Evolutionary conservation across 352 stramenopile genomes (phyloP).

Genomic region (Phytophthora litchii): DNA sequence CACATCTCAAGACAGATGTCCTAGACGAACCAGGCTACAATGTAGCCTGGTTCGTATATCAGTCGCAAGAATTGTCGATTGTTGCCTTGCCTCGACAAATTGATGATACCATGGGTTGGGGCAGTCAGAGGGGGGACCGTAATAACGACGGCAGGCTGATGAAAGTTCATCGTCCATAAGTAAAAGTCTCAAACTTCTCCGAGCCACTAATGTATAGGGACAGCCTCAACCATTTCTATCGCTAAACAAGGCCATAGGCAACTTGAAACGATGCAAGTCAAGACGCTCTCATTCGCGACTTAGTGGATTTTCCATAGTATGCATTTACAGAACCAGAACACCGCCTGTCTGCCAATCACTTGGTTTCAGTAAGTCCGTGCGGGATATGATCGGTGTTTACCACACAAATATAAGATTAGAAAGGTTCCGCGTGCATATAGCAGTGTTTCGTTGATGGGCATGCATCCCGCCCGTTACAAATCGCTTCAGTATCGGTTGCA

Average conservation of each 20-base stretch:
- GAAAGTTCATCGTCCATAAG: too few relatives aligned
- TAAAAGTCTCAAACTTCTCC: not conserved
- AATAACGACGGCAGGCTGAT: not conserved
- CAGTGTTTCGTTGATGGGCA: constrained; percentile 20
- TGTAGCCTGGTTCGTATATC: constrained; percentile 1
- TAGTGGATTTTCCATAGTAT: constrained; percentile 31
- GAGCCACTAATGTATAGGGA: constrained; percentile 13
- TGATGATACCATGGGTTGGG: constrained; percentile 4
- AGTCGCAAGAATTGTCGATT: constrained; percentile 12
- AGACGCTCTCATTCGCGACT: constrained; percentile 17
- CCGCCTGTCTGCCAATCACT: constrained; percentile 21
- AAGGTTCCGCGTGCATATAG: not conserved
- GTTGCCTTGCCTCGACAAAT: constrained; percentile 3
- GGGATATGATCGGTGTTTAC: constrained; percentile 12
- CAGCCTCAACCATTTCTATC: constrained; percentile 13
- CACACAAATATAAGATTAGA: constrained; percentile 4
- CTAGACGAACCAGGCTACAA: constrained; percentile 12
- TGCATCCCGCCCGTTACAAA: constrained; percentile 25
- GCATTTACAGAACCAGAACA: constrained; percentile 4
- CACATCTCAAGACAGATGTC: constrained; percentile 31
- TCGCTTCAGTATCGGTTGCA: constrained; percentile 15
- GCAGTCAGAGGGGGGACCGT: not conserved
- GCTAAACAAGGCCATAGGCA: constrained; percentile 3
- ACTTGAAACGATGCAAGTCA: constrained; percentile 14
- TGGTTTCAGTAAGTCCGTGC: not conserved